A percentile compares a stretch with the other conserved stretches of the same genome.
Evolutionary conservation across 2,329 filamentous ascomycete species (phyloP).

Genomic region (Calonectria crousiana): DNA sequence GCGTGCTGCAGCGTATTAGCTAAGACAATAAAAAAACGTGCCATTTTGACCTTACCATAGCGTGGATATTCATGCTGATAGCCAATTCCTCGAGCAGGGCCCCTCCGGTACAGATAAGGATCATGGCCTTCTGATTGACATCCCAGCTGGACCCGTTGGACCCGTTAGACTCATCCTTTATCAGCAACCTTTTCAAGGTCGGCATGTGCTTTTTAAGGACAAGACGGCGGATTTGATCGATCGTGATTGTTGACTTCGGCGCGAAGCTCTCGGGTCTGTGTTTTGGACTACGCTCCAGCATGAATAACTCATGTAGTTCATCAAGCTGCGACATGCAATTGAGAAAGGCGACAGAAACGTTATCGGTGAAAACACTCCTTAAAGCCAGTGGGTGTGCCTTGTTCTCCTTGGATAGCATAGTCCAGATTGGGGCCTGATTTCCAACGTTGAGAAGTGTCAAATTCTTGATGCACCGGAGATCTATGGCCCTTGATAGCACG

Average conservation of each 20-base stretch:
- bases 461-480: constrained; percentile 66
- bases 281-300: constrained; percentile 67
- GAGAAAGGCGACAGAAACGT: constrained; percentile 68
- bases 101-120: constrained; percentile 65
- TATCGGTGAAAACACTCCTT: constrained; percentile 72
- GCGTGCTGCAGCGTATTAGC: constrained; percentile 59
- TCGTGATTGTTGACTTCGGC: constrained; percentile 61
- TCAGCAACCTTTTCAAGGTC: constrained; percentile 68
- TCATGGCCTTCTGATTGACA: constrained; percentile 64
- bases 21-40: not conserved
- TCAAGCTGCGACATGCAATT: constrained; percentile 65
- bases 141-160: constrained; percentile 65
- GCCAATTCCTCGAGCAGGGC: constrained; percentile 67
- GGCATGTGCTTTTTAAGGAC: constrained; percentile 69
- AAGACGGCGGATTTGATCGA: constrained; percentile 69
- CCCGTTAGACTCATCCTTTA: constrained; percentile 66
- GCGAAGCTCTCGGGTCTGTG: constrained; percentile 66
- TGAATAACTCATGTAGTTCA: constrained; percentile 68
- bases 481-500: constrained; percentile 67
- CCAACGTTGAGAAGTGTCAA: constrained; percentile 75
- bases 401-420: constrained; percentile 67
- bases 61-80: constrained; percentile 64
- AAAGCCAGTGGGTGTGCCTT: constrained; percentile 63
- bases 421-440: constrained; percentile 71
- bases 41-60: constrained; percentile 60